Evolutionary conservation across 148 eudicot species (phyloP).

Genomic region (Rheum nobile): DNA sequence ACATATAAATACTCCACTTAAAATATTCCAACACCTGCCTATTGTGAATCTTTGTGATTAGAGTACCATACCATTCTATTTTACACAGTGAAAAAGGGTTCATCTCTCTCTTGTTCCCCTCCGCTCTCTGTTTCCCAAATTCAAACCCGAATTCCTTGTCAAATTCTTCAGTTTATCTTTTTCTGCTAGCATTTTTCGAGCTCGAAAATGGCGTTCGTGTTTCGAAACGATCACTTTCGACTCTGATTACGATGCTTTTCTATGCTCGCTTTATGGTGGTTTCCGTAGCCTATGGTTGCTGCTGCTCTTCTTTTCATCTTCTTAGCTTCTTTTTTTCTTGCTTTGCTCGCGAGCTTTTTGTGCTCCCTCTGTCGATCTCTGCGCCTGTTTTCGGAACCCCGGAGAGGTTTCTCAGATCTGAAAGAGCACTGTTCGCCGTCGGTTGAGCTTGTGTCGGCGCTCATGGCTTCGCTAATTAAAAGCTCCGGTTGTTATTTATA

Average conservation of each 20-base stretch:
- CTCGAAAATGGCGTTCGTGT: constrained; percentile 18
- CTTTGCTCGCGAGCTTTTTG: background rate
- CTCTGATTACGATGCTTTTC: background rate
- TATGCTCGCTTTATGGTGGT: background rate
- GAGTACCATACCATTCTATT: background rate
- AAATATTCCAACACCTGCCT: background rate
- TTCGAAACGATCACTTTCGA: constrained; percentile 9
- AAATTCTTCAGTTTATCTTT: background rate
- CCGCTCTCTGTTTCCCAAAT: background rate
- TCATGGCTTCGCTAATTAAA: background rate
- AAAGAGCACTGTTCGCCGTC: background rate
- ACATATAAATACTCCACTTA: background rate
- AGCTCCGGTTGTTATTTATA: background rate
- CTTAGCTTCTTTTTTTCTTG: background rate
- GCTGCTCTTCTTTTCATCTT: background rate
- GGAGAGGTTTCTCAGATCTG: constrained; percentile 1
- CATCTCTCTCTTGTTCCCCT: background rate
- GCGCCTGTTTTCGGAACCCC: background rate
- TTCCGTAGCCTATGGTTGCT: constrained; percentile 4
- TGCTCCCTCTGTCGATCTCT: background rate
- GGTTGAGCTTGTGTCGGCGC: constrained; percentile 3
- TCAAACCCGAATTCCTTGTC: background rate
- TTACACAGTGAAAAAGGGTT: background rate
- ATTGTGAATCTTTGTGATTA: background rate
- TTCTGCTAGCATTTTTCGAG: background rate